These are phyloP conservation scores for Theobroma grandiflorum DNA, from an alignment of 441 rosid species.

Conservation along the genomic window DNA sequence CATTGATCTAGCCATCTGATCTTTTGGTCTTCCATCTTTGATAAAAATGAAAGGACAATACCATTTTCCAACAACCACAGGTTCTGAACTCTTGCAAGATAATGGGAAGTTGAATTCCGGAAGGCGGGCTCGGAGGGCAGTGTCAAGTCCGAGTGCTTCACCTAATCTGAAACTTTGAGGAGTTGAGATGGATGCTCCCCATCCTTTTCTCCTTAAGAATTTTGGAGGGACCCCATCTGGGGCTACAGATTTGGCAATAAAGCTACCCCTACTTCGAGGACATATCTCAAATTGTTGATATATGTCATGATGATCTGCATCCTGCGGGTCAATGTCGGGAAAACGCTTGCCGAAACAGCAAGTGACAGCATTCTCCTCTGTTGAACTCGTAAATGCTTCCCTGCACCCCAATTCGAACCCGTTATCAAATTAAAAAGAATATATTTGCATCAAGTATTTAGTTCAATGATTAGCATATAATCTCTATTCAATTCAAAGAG, in stretches of 20 bases:
- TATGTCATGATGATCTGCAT: slow-evolving; percentile 44
- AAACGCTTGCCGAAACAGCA: slow-evolving; percentile 49
- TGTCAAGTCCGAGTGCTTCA: slow-evolving; percentile 62
- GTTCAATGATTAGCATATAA: too few relatives aligned
- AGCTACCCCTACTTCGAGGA: slow-evolving; percentile 3
- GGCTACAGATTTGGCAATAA: slow-evolving; percentile 49
- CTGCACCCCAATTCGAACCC: not conserved
- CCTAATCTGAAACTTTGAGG: slow-evolving; percentile 38
- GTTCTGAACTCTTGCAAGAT: slow-evolving; percentile 21
- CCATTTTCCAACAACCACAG: slow-evolving; percentile 62
- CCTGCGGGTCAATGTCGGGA: slow-evolving; percentile 43
- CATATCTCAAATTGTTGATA: slow-evolving; percentile 58
- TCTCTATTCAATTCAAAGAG: too few relatives aligned
- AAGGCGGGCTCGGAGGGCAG: slow-evolving; percentile 41
- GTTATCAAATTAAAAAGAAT: too few relatives aligned
- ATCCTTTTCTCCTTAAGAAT: slow-evolving; percentile 58
- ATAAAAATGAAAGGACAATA: slow-evolving; percentile 72
- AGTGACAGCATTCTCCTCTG: slow-evolving; percentile 55
- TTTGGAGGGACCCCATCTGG: slow-evolving; percentile 59
- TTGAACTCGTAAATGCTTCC: slow-evolving; percentile 7
- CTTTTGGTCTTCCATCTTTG: slow-evolving; percentile 43
- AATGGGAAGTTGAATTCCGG: slow-evolving; percentile 43
- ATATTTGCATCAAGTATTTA: too few relatives aligned
- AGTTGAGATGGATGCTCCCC: slow-evolving; percentile 43
- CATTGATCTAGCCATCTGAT: slow-evolving; percentile 45